These are phyloP conservation scores for Penicillium steckii DNA, from an alignment of 495 filamentous ascomycete species.

Conservation along the genomic window DNA sequence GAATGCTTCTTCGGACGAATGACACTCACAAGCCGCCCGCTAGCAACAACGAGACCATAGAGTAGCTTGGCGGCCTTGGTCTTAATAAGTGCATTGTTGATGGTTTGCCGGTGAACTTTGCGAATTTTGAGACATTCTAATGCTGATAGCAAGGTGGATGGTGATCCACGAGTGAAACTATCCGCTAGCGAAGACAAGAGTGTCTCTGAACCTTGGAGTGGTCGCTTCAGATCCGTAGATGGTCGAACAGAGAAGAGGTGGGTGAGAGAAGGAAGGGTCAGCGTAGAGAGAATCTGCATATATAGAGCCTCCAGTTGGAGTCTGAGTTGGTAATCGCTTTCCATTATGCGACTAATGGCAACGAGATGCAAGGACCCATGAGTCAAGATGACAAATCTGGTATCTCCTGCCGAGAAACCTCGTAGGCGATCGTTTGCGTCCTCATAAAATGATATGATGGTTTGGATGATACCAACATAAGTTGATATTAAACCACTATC, in stretches of 20 bases:
- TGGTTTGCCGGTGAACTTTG: slow-evolving; percentile 78
- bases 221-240: slow-evolving; percentile 86
- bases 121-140: slow-evolving; percentile 87
- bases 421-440: slow-evolving; percentile 69
- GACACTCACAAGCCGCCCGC: slow-evolving; percentile 91
- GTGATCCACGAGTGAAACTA: slow-evolving; percentile 89
- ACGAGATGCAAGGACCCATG: slow-evolving; percentile 89
- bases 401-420: slow-evolving; percentile 79
- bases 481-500: slow-evolving; percentile 83
- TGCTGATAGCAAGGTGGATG: slow-evolving; percentile 82
- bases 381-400: slow-evolving; percentile 79
- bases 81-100: slow-evolving; percentile 85
- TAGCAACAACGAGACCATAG: slow-evolving; percentile 92
- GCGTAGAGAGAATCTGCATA: slow-evolving; percentile 94
- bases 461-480: slow-evolving; percentile 95
- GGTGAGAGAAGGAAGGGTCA: slow-evolving; percentile 86
- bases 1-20: slow-evolving; percentile 93
- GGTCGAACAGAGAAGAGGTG: slow-evolving; percentile 87
- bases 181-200: slow-evolving; percentile 90
- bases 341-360: slow-evolving; percentile 85
- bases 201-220: slow-evolving; percentile 90
- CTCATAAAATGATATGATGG: slow-evolving; percentile 96
- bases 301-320: slow-evolving; percentile 91
- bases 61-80: slow-evolving; percentile 71
- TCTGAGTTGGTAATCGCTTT: slow-evolving; percentile 83